phyloP scores from a whole-genome alignment of 1,284 basidiomycete species.

The Porogramme epimiltina region DNA sequence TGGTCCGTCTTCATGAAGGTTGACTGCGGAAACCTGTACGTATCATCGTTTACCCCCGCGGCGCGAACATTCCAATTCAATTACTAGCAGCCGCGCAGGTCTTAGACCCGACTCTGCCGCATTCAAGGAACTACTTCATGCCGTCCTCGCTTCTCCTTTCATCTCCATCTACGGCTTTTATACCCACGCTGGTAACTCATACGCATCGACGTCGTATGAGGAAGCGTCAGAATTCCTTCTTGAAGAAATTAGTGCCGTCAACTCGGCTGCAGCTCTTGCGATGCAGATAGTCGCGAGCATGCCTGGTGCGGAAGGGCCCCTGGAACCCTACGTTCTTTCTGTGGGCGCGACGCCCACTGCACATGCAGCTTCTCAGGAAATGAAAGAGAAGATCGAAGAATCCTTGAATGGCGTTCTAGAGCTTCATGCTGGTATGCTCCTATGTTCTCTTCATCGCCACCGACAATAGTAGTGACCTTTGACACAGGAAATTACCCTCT shows the following conservation, averaged over 20 bases:
- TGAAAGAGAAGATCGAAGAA: constrained; percentile 46
- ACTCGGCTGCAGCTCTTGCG: constrained; percentile 64
- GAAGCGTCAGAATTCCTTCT: constrained; percentile 70
- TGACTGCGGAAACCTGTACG: constrained; percentile 77
- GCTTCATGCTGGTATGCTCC: constrained; percentile 67
- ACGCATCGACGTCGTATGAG: constrained; percentile 65
- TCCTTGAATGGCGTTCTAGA: constrained; percentile 64
- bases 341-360: constrained; percentile 89
- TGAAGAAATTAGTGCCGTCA: constrained; percentile 74
- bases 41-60: constrained; percentile 10
- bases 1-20: constrained; percentile 86
- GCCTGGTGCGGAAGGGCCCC: constrained; percentile 32
- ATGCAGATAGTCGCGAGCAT: constrained; percentile 45
- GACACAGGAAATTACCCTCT: constrained; percentile 78
- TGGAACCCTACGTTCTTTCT: constrained; percentile 66
- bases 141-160: constrained; percentile 51
- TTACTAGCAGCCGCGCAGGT: constrained; percentile 75
- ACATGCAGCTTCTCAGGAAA: constrained; percentile 66
- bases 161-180: constrained; percentile 84
- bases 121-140: constrained; percentile 59
- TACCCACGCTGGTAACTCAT: constrained; percentile 78
- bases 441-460: neutral
- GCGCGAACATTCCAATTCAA: constrained; percentile 2
- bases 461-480: neutral
- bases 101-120: constrained; percentile 52